Conservation (phyloP, 179 eudicot genomes). For the Beta lomatogona region DNA sequence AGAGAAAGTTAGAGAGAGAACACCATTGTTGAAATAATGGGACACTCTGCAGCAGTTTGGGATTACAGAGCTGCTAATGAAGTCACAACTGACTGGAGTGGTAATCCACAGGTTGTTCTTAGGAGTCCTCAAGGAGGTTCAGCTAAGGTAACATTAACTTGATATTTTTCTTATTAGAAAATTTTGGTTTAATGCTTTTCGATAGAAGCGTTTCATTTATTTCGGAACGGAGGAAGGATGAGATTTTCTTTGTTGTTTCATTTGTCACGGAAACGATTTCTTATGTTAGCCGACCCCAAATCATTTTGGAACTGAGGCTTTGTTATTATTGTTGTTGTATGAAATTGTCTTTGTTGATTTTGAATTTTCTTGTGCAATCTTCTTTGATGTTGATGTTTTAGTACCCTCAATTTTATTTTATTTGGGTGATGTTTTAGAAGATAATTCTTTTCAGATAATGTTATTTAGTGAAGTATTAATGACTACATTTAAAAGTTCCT, state of each 20-base stretch:
- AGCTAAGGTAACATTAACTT: constrained; percentile 47
- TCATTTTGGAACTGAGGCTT: no score
- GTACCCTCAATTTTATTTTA: constrained; percentile 11
- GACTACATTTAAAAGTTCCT: not conserved
- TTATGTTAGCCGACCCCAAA: not conserved
- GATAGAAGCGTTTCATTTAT: no score
- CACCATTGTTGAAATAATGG: constrained; percentile 50
- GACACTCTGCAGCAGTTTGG: constrained; percentile 73
- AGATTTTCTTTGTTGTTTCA: no score
- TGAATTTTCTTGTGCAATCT: not conserved
- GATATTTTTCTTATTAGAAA: not conserved
- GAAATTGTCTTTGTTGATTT: not conserved
- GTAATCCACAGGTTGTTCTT: constrained; percentile 66
- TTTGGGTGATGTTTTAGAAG: not conserved
- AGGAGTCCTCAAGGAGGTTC: constrained; percentile 79
- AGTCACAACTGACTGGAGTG: constrained; percentile 69
- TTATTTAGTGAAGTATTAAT: not conserved
- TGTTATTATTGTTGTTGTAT: not conserved
- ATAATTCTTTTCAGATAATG: no score
- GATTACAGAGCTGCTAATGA: constrained; percentile 61
- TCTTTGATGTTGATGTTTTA: not conserved
- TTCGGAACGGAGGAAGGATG: no score
- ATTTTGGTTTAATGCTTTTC: not conserved
- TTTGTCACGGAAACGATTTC: no score
- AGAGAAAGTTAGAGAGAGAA: constrained; percentile 1